These are phyloP conservation scores for Podospora sp. DNA, from an alignment of 495 filamentous ascomycete species.

Conservation along the genomic window DNA sequence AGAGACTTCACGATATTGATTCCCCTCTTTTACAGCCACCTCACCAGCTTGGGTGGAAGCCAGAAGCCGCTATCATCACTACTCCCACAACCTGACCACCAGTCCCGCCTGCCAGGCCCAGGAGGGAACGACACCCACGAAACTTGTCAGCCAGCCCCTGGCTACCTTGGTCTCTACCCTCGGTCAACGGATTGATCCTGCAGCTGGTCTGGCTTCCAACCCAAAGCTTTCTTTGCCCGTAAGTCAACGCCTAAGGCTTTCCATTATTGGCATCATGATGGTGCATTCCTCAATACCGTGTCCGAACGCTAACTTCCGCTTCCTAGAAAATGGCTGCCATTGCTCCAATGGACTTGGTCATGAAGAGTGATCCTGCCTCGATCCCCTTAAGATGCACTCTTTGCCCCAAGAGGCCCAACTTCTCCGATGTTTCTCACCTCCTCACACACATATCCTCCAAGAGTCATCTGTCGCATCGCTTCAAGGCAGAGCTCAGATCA, in stretches of 20 bases:
- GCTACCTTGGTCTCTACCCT: not conserved
- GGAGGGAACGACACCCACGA: not conserved
- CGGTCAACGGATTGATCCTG: constrained; percentile 24
- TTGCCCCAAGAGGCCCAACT: constrained; percentile 73
- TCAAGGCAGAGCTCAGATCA: constrained; percentile 69
- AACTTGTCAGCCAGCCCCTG: not conserved
- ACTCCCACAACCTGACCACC: not conserved
- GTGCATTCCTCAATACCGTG: constrained; percentile 8
- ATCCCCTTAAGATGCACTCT: constrained; percentile 76
- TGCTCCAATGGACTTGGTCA: constrained; percentile 35
- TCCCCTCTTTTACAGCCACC: not conserved
- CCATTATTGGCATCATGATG: constrained; percentile 13
- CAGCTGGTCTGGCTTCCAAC: constrained; percentile 15
- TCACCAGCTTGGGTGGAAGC: not conserved
- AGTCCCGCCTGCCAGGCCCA: constrained; percentile 25
- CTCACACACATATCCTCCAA: constrained; percentile 88
- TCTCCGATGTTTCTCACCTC: constrained; percentile 86
- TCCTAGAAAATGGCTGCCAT: constrained; percentile 41
- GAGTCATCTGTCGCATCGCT: constrained; percentile 73
- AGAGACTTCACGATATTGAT: not conserved
- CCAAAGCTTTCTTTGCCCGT: constrained; percentile 16
- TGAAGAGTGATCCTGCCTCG: constrained; percentile 20
- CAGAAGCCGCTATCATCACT: not conserved
- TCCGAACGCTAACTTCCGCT: constrained; percentile 23
- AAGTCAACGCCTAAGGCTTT: constrained; percentile 23